Conservation (phyloP, 495 filamentous ascomycete genomes). For the Xylona heveae region DNA sequence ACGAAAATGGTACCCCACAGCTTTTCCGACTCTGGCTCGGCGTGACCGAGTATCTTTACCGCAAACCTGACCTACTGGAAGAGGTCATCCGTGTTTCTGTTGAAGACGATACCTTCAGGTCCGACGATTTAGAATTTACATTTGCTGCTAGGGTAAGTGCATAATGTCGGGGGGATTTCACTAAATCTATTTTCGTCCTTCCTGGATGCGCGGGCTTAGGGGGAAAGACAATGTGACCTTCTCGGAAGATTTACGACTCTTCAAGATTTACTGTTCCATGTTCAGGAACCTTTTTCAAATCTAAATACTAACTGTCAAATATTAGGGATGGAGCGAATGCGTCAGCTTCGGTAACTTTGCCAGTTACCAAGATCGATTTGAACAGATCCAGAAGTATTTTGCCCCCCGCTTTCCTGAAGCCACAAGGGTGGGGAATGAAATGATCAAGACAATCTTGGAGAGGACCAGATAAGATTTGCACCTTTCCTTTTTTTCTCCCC, state of each 20-base stretch:
- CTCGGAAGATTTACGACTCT: too few species aligned
- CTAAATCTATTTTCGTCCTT: background rate
- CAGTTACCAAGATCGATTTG: constrained; percentile 72
- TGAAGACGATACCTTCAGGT: constrained; percentile 68
- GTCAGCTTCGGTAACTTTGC: constrained; percentile 82
- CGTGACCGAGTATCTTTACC: constrained; percentile 91
- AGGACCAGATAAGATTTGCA: constrained; percentile 29
- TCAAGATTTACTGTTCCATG: too few species aligned
- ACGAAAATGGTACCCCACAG: constrained; percentile 21
- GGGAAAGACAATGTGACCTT: constrained; percentile 3
- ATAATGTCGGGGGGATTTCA: too few species aligned
- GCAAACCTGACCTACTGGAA: constrained; percentile 63
- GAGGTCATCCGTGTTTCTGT: constrained; percentile 70
- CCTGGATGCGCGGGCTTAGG: background rate
- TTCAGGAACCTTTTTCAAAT: too few species aligned
- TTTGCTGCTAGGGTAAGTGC: constrained; percentile 61
- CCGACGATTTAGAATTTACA: constrained; percentile 90
- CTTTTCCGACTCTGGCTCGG: constrained; percentile 96
- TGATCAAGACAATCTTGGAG: constrained; percentile 89
- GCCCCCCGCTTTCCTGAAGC: constrained; percentile 72
- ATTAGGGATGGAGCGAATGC: constrained; percentile 74
- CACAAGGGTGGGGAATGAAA: constrained; percentile 71
- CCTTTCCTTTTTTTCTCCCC: too few species aligned
- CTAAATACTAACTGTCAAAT: constrained; percentile 2
- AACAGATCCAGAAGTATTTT: constrained; percentile 77